Percentiles rank a stretch among this genome's conserved stretches.
These are phyloP conservation scores for Cladophialophora yegresii DNA, from an alignment of 2,329 filamentous ascomycete species.

Conservation along the genomic window DNA sequence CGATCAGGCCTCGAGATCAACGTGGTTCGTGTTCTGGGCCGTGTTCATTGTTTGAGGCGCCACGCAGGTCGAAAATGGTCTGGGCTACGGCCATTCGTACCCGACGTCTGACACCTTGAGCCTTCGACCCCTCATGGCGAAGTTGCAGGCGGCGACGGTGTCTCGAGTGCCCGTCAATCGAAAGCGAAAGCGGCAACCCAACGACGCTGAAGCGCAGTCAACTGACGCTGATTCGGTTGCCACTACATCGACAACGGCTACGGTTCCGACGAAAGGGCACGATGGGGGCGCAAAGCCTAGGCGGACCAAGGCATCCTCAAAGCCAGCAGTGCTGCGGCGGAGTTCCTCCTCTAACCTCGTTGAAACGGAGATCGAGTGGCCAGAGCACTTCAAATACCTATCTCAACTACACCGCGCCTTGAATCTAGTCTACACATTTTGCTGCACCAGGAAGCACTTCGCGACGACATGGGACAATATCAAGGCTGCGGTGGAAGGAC, in stretches of 20 bases:
- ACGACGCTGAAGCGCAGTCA: slow-evolving; percentile 17
- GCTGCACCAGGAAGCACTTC: slow-evolving; percentile 86
- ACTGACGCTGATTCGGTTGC: slow-evolving; percentile 2
- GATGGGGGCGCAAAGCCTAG: slow-evolving; percentile 59
- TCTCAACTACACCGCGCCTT: slow-evolving; percentile 78
- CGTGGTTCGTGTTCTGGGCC: neutral
- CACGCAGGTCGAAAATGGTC: neutral
- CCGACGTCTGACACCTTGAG: neutral
- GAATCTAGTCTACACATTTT: slow-evolving; percentile 93
- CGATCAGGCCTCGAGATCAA: neutral
- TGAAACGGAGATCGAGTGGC: slow-evolving; percentile 67
- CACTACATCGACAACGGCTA: slow-evolving; percentile 43
- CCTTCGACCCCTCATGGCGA: slow-evolving; percentile 40
- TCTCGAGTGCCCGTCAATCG: slow-evolving; percentile 45
- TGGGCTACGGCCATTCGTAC: neutral
- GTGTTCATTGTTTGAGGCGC: neutral
- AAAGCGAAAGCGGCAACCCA: slow-evolving; percentile 50
- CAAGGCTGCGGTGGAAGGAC: slow-evolving; percentile 77
- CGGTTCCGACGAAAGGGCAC: slow-evolving; percentile 58
- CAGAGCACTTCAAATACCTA: slow-evolving; percentile 69
- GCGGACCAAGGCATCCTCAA: slow-evolving; percentile 46
- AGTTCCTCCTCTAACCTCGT: slow-evolving; percentile 52
- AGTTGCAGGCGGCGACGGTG: slow-evolving; percentile 48
- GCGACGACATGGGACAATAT: slow-evolving; percentile 91
- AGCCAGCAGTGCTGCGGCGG: slow-evolving; percentile 44